These are phyloP conservation scores for Cenchrus fungigraminus DNA, from an alignment of 176 grass and related monocot species.

Conservation along the genomic window DNA sequence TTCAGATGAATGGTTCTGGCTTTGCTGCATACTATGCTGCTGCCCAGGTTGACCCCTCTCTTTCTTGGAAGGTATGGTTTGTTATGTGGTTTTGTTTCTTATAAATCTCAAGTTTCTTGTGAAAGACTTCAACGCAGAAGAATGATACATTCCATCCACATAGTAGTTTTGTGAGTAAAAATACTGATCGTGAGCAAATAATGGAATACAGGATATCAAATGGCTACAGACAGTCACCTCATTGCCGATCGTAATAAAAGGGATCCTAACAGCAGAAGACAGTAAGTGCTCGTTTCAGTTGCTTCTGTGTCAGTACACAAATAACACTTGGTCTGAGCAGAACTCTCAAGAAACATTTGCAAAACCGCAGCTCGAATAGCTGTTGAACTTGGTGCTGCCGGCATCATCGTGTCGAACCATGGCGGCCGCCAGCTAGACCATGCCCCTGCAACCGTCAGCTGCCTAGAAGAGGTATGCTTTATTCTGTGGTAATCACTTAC, in stretches of 20 bases:
- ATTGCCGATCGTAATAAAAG: slow-evolving; percentile 82
- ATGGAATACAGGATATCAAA: slow-evolving; percentile 60
- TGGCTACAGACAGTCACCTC: slow-evolving; percentile 77
- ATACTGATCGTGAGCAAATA: not conserved
- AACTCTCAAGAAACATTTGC: not conserved
- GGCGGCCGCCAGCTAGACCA: slow-evolving; percentile 90
- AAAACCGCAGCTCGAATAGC: slow-evolving; percentile 61
- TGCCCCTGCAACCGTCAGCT: slow-evolving; percentile 79
- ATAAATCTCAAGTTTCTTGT: not conserved
- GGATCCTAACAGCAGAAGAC: slow-evolving; percentile 81
- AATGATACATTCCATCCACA: not conserved
- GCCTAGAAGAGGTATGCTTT: slow-evolving; percentile 81
- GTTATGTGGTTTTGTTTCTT: not conserved
- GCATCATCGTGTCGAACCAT: slow-evolving; percentile 89
- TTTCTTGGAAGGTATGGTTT: slow-evolving; percentile 81
- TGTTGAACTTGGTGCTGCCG: slow-evolving; percentile 56
- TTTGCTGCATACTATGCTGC: slow-evolving; percentile 63
- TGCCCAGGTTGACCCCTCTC: slow-evolving; percentile 63
- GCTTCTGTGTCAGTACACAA: not conserved
- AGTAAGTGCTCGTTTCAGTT: slow-evolving; percentile 42
- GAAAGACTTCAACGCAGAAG: slow-evolving; percentile 3
- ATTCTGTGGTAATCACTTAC: not conserved
- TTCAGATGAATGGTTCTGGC: slow-evolving; percentile 69
- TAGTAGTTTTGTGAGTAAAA: not conserved
- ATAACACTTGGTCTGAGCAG: not conserved